phyloP scores from a whole-genome alignment of 208 protist genomes.

The Leishmania major region DNA sequence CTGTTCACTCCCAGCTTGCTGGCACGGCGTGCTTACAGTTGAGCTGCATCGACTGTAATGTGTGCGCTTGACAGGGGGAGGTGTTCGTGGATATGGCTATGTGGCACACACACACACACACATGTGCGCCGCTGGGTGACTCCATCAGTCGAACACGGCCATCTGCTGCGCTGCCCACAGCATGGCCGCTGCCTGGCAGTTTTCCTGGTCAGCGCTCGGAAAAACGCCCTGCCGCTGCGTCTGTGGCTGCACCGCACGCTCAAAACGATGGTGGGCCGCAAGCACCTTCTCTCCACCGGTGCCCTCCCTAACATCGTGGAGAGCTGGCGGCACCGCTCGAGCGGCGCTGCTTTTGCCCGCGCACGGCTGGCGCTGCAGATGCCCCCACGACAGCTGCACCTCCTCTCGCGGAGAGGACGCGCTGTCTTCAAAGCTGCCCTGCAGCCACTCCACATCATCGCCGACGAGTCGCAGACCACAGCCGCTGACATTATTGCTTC shows the following conservation, averaged over 20 bases:
- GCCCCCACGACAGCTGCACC: conserved; percentile 6
- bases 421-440: background rate
- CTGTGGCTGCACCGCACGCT: conserved; percentile 12
- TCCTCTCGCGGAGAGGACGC: background rate
- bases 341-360: background rate
- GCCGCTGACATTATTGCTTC: background rate
- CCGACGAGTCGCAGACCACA: conserved; percentile 9
- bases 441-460: conserved; percentile 6
- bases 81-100: background rate
- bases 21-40: background rate
- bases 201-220: background rate
- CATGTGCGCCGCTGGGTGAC: background rate
- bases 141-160: background rate
- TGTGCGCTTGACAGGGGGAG: background rate
- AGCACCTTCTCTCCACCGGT: background rate
- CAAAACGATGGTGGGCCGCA: background rate
- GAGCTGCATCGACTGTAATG: background rate
- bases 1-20: background rate
- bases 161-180: conserved; percentile 15
- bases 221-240: background rate
- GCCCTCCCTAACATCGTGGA: background rate
- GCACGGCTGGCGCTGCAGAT: background rate
- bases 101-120: background rate
- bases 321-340: background rate
- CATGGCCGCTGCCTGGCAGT: conserved; percentile 4